phyloP scores from a whole-genome alignment of 2,329 filamentous ascomycete genomes.

The Colletotrichum phormii region DNA sequence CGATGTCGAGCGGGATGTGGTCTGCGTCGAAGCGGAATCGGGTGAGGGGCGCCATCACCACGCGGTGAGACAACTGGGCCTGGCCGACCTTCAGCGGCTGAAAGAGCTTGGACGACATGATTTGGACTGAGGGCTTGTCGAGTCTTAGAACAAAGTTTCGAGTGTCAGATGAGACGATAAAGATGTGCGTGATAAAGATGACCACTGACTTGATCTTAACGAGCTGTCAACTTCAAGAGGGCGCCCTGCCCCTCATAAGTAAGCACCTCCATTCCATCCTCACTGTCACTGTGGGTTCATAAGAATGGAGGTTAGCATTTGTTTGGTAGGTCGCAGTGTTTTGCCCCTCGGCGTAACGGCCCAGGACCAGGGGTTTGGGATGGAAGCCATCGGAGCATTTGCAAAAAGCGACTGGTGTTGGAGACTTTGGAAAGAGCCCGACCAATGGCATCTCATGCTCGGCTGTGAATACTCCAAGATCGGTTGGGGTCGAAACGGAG shows the following conservation, averaged over 20 bases:
- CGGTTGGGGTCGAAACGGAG: conserved; percentile 14
- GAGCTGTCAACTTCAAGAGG: not conserved
- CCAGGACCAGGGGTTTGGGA: conserved; percentile 19
- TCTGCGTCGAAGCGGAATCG: conserved; percentile 40
- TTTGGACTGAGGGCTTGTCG: not conserved
- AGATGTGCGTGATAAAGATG: not conserved
- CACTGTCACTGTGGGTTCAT: conserved; percentile 12
- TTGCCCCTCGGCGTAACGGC: conserved; percentile 5
- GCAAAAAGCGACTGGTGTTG: conserved; percentile 20
- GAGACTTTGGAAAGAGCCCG: not conserved
- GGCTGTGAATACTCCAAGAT: conserved; percentile 12
- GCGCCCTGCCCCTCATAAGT: not conserved
- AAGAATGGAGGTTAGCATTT: not conserved
- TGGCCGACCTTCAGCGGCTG: conserved; percentile 39
- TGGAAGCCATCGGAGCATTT: conserved; percentile 1
- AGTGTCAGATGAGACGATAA: not conserved
- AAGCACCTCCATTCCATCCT: conserved; percentile 6
- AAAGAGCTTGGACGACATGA: conserved; percentile 35
- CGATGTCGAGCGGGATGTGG: conserved; percentile 40
- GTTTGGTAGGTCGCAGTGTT: not conserved
- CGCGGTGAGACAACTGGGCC: conserved; percentile 39
- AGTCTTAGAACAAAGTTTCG: not conserved
- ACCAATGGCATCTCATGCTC: conserved; percentile 10
- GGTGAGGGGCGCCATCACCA: conserved; percentile 41
- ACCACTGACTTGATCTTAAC: not conserved